Evolutionary conservation across 169 alveolate species (phyloP).

Genomic region (Besnoitia besnoiti): DNA sequence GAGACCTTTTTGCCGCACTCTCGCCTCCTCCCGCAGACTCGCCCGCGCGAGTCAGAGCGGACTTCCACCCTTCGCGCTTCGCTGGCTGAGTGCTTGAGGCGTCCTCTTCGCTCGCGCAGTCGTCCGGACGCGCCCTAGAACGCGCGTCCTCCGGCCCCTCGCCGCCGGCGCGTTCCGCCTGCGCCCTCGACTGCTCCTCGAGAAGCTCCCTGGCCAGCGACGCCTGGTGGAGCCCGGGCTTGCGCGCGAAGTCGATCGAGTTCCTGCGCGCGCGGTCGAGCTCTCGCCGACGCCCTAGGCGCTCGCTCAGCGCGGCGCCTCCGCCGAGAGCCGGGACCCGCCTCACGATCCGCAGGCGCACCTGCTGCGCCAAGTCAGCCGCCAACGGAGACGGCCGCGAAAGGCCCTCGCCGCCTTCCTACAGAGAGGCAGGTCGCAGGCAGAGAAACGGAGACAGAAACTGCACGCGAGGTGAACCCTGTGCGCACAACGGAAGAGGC

Average conservation of each 20-base stretch:
- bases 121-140: too few relatives aligned
- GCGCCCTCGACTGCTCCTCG: not conserved
- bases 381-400: not conserved
- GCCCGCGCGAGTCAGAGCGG: too few relatives aligned
- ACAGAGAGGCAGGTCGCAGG: too few relatives aligned
- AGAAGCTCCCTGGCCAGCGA: not conserved
- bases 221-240: not conserved
- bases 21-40: too few relatives aligned
- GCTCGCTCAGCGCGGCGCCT: not conserved
- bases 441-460: not conserved
- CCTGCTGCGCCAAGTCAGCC: not conserved
- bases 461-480: too few relatives aligned
- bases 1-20: too few relatives aligned
- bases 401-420: not conserved
- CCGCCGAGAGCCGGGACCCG: not conserved
- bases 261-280: not conserved
- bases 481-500: too few relatives aligned
- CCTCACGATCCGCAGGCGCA: not conserved
- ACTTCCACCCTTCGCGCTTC: too few relatives aligned
- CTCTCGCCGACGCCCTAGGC: not conserved
- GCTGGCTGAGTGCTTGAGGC: too few relatives aligned
- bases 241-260: not conserved
- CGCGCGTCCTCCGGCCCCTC: too few relatives aligned
- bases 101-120: too few relatives aligned
- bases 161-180: not conserved